phyloP scores from a whole-genome alignment of 768 basidiomycete genomes.

The Coprinopsis strossmayeri region DNA sequence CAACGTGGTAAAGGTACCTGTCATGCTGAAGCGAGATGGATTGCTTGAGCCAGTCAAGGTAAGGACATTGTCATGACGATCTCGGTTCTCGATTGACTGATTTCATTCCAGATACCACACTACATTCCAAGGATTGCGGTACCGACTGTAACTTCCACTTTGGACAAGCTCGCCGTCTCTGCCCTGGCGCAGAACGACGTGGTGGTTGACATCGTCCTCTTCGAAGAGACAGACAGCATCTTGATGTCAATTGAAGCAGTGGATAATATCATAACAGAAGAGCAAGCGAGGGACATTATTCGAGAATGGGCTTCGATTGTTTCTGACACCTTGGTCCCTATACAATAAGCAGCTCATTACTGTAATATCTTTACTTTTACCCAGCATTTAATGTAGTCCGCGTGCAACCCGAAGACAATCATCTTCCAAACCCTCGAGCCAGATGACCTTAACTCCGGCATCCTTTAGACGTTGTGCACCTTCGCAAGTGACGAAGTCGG shows the following conservation, averaged over 20 bases:
- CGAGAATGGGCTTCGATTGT: constrained; percentile 4
- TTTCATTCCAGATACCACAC: constrained; percentile 25
- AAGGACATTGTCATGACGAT: constrained; percentile 7
- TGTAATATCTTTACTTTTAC: background rate
- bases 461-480: constrained; percentile 68
- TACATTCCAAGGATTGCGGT: constrained; percentile 21
- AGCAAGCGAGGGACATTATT: constrained; percentile 19
- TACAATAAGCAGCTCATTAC: background rate
- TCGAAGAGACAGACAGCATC: constrained; percentile 18
- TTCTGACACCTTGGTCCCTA: background rate
- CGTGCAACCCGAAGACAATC: constrained; percentile 81
- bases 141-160: constrained; percentile 10
- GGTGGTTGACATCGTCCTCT: constrained; percentile 23
- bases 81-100: background rate
- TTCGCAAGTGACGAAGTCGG: constrained; percentile 91
- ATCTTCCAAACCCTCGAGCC: constrained; percentile 67
- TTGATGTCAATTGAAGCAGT: constrained; percentile 27
- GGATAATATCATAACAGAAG: constrained; percentile 18
- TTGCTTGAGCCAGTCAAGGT: constrained; percentile 30
- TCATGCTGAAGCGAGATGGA: constrained; percentile 11
- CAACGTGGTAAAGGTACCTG: constrained; percentile 34
- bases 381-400: constrained; percentile 33
- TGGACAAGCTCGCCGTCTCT: constrained; percentile 17
- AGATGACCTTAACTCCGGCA: constrained; percentile 70
- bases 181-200: constrained; percentile 23